These are phyloP conservation scores for Clonostachys rosea DNA, from an alignment of 2,329 filamentous ascomycete species.

Conservation along the genomic window DNA sequence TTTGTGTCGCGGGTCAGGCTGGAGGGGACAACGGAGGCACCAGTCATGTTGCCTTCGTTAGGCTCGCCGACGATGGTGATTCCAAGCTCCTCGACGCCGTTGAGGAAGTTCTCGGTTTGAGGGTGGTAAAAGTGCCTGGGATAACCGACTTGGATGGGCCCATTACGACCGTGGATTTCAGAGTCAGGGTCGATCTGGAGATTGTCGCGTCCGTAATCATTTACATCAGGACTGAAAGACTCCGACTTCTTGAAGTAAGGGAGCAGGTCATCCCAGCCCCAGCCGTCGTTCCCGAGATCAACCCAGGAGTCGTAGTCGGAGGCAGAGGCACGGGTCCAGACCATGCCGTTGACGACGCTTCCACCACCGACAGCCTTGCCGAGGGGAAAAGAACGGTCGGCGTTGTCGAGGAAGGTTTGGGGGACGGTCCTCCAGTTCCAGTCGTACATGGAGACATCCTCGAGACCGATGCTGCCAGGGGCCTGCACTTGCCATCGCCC, in stretches of 20 bases:
- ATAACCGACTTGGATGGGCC: conserved; percentile 23
- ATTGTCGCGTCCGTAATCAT: conserved; percentile 2
- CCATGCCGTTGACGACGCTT: conserved; percentile 31
- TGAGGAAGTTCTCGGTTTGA: conserved; percentile 20
- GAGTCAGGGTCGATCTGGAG: conserved; percentile 17
- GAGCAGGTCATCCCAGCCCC: conserved; percentile 37
- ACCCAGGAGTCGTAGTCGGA: conserved; percentile 40
- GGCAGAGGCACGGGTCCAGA: conserved; percentile 35
- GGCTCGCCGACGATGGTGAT: conserved; percentile 19
- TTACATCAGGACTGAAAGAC: conserved; percentile 4
- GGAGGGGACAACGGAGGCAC: conserved; percentile 15
- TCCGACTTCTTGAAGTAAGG: conserved; percentile 38
- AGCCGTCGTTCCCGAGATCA: conserved; percentile 27
- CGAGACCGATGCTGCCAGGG: conserved; percentile 9
- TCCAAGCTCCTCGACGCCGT: conserved; percentile 14
- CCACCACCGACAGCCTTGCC: conserved; percentile 35
- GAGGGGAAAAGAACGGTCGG: conserved; percentile 14
- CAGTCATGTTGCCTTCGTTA: conserved; percentile 35
- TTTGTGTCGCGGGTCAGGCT: conserved; percentile 37
- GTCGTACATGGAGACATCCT: conserved; percentile 21
- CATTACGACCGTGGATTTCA: conserved; percentile 29
- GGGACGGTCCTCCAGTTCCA: conserved; percentile 26
- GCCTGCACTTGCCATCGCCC: conserved; percentile 10
- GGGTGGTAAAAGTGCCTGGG: conserved; percentile 23
- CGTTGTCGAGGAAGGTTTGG: conserved; percentile 14